Base-by-base conservation (phyloP, 164 flowering plant species). In the Chimonanthus praecox region DNA sequence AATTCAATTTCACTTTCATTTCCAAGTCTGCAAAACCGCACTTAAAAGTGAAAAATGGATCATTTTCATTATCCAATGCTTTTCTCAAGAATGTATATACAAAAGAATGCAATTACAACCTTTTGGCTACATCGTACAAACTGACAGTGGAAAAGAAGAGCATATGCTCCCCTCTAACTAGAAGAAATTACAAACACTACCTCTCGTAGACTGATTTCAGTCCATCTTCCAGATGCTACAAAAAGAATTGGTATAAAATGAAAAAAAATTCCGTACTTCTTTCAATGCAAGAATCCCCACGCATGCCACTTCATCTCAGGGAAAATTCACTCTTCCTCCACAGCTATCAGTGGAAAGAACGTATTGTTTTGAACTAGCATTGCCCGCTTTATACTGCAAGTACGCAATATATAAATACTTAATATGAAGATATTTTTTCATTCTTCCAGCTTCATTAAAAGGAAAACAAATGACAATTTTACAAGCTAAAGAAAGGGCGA, bases 31-130 rank as follows among this genome's bases (percentile, higher is more conserved):
- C 33, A 33, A 33, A 1, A 33, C 33, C 33, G 33, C 33, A 33
- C 33, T 33, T 33, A 33, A 33, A 33, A 33, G 33, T 18, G 33
- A 62, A 16, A 62, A 16, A 62, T 62, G 65, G 20, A 62, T 16
- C 3, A 62, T n/a, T 62, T 16, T n/a, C 61, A 62, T 62, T 20
- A 58, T 62, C 44, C 8, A 62, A 18, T 62, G 65, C 65, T 62
- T 62, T 18, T 62, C 65, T 62, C 65, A 62, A 58, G 65, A 62
- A 33, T n/a, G 65, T 62, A 20, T 62, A 16, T 62, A 62, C 65
- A 62, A 20, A 62, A n/a, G 65, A 62, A 62, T 62, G 65, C 65
- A 20, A 62, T 5, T n/a, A 18, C n/a, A 62, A 16, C n/a, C n/a
- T 16, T 18, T 16, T 4, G 20, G n/a, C n/a, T n/a, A 33, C 65